Base-by-base conservation (phyloP, 148 eudicot species). In the Euryodendron excelsum region DNA sequence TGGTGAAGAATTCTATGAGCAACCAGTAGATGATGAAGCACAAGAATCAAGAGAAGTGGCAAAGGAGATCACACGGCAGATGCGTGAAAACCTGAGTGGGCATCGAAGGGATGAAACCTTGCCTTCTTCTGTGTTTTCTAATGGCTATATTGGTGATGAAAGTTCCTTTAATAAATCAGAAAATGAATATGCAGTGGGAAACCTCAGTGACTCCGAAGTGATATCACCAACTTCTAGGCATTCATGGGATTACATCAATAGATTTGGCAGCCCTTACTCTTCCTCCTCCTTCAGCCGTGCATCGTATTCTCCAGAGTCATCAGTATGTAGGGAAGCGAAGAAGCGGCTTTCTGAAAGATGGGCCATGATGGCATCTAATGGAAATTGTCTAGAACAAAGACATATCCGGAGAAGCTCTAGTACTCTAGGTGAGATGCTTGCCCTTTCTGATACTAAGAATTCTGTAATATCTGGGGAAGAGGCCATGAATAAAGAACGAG, bases 281-380 rank as follows among this genome's bases (percentile, higher is more conserved):
- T 80, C 85, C 11, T 86, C 94, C 17, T 88, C 98, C 61, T 84
- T 92, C 34, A 88, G 97, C 77, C 90, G 86, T 74, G 97, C 88
- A 62, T 92, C 99, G 25, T 89, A 67, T 88, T 93, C 98, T 59
- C 97, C 95, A 1, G 95, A 96, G 81, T 96, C 99, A 37, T 91
- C 97, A 15, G 99, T 96, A 52, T 89, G 91, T 76, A 88, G 92
- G 86, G 99, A 96, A 85, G 99, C 99, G 28, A 96, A 96, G 89
- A 96, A 93, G 80, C 88, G 99, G 44, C 91, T 96, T 41, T 96
- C 99, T 80, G 99, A 96, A 89, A 93, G 99, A 80, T 96, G 99
- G 99, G 89, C 98, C 27, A 84, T 90, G 92, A 85, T 93, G 97
- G 69, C 98, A 77, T 85, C 96, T 61, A 87, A 73, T 80, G 89